These are phyloP conservation scores for Fusarium temperatum DNA, from an alignment of 2,329 filamentous ascomycete genomes.

Conservation along the genomic window DNA sequence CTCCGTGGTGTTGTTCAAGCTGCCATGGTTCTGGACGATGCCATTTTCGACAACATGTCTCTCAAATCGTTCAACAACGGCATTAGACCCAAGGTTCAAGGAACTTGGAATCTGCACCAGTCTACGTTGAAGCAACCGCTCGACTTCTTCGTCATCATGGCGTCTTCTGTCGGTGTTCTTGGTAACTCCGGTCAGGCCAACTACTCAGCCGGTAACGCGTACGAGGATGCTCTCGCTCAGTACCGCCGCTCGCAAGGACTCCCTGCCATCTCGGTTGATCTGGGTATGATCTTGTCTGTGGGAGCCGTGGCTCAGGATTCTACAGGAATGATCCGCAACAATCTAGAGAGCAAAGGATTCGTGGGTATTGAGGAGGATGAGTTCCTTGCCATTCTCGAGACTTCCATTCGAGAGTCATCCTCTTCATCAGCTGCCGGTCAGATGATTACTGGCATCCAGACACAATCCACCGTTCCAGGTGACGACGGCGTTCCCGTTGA, in stretches of 20 bases:
- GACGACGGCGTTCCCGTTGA: not conserved
- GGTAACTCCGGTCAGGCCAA: not conserved
- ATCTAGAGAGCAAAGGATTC: not conserved
- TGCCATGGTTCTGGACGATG: not conserved
- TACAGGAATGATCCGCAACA: not conserved
- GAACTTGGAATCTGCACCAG: not conserved
- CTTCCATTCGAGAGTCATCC: not conserved
- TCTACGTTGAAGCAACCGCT: not conserved
- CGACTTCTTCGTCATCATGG: not conserved
- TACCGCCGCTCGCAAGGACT: not conserved
- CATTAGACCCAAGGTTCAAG: not conserved
- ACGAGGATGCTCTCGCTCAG: not conserved
- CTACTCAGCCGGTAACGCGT: not conserved
- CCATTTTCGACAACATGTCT: not conserved
- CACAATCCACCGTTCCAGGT: not conserved
- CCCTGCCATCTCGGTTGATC: not conserved
- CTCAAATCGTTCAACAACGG: not conserved
- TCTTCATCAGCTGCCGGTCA: not conserved
- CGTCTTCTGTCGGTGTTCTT: not conserved
- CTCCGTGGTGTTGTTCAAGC: not conserved
- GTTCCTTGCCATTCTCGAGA: not conserved
- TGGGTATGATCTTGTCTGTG: not conserved
- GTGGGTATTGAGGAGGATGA: not conserved
- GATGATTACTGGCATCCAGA: not conserved
- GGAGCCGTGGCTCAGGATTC: not conserved